Evolutionary conservation across 495 filamentous ascomycete genomes (phyloP).

Genomic region (Talaromyces liani): DNA sequence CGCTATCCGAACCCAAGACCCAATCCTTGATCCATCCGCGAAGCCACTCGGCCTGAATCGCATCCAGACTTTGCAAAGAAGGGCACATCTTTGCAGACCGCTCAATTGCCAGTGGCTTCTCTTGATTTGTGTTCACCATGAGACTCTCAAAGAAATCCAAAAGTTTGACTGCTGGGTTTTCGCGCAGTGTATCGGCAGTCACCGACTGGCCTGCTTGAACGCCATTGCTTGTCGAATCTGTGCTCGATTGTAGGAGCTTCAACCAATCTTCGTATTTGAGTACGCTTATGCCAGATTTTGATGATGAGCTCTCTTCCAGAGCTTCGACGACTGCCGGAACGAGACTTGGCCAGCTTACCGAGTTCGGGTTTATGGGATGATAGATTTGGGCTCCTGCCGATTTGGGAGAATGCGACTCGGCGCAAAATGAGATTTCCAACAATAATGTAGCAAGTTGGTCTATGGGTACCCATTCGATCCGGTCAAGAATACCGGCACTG

Average conservation of each 20-base stretch:
- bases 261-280: conserved; percentile 8
- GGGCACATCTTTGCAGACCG: not conserved
- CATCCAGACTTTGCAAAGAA: not conserved
- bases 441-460: conserved; percentile 22
- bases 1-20: not conserved
- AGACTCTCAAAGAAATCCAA: conserved; percentile 4
- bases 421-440: not conserved
- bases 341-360: conserved; percentile 5
- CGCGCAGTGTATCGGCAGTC: not conserved
- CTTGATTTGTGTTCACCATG: not conserved
- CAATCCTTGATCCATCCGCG: conserved; percentile 6
- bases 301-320: not conserved
- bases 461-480: conserved; percentile 46
- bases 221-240: not conserved
- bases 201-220: not conserved
- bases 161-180: conserved; percentile 4
- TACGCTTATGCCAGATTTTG: not conserved
- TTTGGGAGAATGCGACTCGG: not conserved
- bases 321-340: not conserved
- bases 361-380: conserved; percentile 5
- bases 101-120: not conserved
- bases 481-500: conserved; percentile 14
- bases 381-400: not conserved
- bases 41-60: conserved; percentile 3
- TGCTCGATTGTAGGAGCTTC: not conserved